These are phyloP conservation scores for Globisporangium solare DNA, from an alignment of 352 stramenopile species.

Conservation along the genomic window DNA sequence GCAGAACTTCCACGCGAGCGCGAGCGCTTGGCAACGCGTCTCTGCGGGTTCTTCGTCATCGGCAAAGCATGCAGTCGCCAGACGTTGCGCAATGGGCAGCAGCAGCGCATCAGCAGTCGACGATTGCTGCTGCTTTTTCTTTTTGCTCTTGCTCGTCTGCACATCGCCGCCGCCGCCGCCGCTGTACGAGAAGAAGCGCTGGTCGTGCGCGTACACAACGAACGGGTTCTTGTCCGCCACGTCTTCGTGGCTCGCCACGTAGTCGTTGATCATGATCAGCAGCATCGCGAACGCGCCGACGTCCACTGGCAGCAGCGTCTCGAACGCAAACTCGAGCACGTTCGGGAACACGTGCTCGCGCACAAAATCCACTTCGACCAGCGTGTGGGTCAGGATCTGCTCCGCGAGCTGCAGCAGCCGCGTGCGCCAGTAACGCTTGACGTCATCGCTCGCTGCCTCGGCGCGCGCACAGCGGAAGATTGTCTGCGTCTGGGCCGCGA, in stretches of 20 bases:
- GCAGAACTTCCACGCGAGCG: constrained; percentile 72
- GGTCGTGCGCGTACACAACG: constrained; percentile 34
- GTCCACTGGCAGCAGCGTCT: constrained; percentile 34
- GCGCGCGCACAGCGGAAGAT: constrained; percentile 31
- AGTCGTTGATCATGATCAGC: constrained; percentile 47
- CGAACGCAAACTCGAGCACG: constrained; percentile 44
- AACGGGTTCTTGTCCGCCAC: constrained; percentile 36
- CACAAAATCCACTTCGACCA: constrained; percentile 51
- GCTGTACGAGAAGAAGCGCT: constrained; percentile 28
- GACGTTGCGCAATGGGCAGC: constrained; percentile 25
- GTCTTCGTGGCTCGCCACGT: constrained; percentile 47
- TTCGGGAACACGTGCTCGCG: constrained; percentile 51
- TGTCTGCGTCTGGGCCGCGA: constrained; percentile 31
- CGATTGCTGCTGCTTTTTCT: too few species aligned
- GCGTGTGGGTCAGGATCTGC: constrained; percentile 40
- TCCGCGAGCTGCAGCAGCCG: constrained; percentile 52
- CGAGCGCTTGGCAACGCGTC: constrained; percentile 14
- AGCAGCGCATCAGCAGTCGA: constrained; percentile 21
- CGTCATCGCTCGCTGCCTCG: constrained; percentile 6
- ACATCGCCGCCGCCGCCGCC: not conserved
- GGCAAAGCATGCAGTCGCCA: constrained; percentile 18
- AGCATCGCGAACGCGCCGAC: constrained; percentile 44
- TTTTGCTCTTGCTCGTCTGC: constrained; percentile 11
- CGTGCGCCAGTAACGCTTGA: constrained; percentile 39
- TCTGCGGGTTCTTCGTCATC: not conserved